Base-by-base conservation (phyloP, 139 green algal genomes). In the Coelastrella sp. region DNA sequence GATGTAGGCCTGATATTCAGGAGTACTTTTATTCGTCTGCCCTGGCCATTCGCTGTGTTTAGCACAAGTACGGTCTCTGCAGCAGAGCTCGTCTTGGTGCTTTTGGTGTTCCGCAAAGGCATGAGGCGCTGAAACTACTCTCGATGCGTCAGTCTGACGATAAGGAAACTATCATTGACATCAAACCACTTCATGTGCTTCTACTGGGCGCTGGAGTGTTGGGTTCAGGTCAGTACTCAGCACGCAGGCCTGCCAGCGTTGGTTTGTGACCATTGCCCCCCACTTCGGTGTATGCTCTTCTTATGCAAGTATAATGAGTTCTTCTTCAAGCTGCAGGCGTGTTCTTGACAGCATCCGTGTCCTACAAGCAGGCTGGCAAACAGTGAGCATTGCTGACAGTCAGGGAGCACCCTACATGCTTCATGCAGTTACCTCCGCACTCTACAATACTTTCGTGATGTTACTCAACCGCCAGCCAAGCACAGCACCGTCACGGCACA, bases 341-440 rank as follows among this genome's bases (percentile, higher is more conserved):
- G 19, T 25, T 82, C 5, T 13, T 82, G 6, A 82, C 75, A 5
- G 75, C 53, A 15, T 59, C 75, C 27, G 23, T 82, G 5, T 71
- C 53, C 3, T 82, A 82, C 75, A 69, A 71, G 35, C 75, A 82
- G 75, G 75, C 75, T 35, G 75, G 75, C 21, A 82, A 82, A 23
- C 75, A 82, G 75, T 82, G 38, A 82, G 75, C 35, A 53, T 19
- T n/a, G n/a, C n/a, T n/a, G n/a, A n/a, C n/a, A n/a, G n/a, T n/a
- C n/a, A n/a, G n/a, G n/a, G n/a, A n/a, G n/a, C n/a, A 6, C 59
- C 59, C 62, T 71, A 9, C 8, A 11, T 21, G 27, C 30, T 17
- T 21, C 30, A 41, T 40, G 27, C 62, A 71, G 62, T 21, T 19
- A 13, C 45, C 45, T 57, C 45, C 11, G 15, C 45, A 57, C 45